Evolutionary conservation across 2,329 filamentous ascomycete species (phyloP).

Genomic region (Lachnellula cervina): DNA sequence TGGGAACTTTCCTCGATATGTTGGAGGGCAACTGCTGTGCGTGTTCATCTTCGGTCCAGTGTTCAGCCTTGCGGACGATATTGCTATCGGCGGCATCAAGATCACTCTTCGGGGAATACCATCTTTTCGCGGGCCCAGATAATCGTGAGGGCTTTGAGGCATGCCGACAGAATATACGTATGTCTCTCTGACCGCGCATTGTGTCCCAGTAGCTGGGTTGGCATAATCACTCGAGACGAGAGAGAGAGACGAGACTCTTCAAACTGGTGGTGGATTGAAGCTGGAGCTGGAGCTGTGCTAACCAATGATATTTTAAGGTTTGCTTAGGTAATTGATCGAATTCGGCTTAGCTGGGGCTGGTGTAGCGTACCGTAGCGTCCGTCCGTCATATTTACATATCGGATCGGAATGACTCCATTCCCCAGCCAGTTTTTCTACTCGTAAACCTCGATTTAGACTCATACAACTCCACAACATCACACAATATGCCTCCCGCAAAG

Average conservation of each 20-base stretch:
- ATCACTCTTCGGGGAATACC: conserved; percentile 35
- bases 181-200: conserved; percentile 8
- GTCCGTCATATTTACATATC: no score
- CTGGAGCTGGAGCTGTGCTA: no score
- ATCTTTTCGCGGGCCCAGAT: conserved; percentile 8
- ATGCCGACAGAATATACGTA: conserved; percentile 13
- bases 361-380: no score
- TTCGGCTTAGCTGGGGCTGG: no score
- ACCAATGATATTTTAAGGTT: no score
- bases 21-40: not conserved
- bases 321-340: no score
- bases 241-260: not conserved
- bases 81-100: conserved; percentile 45
- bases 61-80: conserved; percentile 36
- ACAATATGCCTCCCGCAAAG: conserved; percentile 40
- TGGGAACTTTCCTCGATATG: not conserved
- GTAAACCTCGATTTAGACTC: conserved; percentile 24
- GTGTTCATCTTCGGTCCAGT: conserved; percentile 4
- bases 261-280: no score
- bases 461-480: conserved; percentile 1
- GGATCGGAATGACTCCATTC: not conserved
- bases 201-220: not conserved
- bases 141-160: not conserved
- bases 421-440: not conserved
- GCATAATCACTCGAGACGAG: not conserved